These are phyloP conservation scores for Pseudocercospora vitis DNA, from an alignment of 2,329 filamentous ascomycete genomes.

Conservation along the genomic window DNA sequence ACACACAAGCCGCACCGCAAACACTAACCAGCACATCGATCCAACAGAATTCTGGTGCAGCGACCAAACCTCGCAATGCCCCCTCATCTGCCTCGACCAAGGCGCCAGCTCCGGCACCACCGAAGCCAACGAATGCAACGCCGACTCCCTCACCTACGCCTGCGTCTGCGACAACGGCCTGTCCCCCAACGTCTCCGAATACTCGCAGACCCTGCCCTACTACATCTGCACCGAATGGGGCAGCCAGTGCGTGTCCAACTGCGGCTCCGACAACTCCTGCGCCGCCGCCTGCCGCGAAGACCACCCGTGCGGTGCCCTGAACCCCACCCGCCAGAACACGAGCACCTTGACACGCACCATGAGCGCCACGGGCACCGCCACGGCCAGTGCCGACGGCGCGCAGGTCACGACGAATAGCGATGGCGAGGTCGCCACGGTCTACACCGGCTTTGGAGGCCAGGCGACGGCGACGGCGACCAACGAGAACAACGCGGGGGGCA, in stretches of 20 bases:
- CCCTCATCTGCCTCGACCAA: constrained; percentile 69
- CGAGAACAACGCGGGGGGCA: constrained; percentile 30
- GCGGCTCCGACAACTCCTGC: constrained; percentile 59
- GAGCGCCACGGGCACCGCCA: constrained; percentile 36
- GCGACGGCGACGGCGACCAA: constrained; percentile 32
- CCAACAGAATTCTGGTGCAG: constrained; percentile 63
- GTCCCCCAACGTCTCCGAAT: constrained; percentile 72
- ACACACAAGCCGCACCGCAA: not conserved
- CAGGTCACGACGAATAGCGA: constrained; percentile 36
- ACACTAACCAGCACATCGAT: not conserved
- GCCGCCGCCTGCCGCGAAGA: constrained; percentile 61
- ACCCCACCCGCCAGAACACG: constrained; percentile 61
- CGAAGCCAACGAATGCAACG: constrained; percentile 65
- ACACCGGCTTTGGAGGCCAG: constrained; percentile 46
- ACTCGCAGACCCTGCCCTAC: constrained; percentile 75
- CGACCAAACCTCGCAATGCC: constrained; percentile 64
- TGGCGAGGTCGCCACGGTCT: constrained; percentile 40
- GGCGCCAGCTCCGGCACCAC: constrained; percentile 49
- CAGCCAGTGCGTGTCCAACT: constrained; percentile 59
- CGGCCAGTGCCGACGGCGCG: constrained; percentile 34
- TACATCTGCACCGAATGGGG: constrained; percentile 72
- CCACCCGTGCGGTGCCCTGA: constrained; percentile 70
- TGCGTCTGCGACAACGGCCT: constrained; percentile 69
- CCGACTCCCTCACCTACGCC: constrained; percentile 65
- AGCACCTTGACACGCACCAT: constrained; percentile 50